Evolutionary conservation across 1,284 basidiomycete genomes (phyloP), one percentile per base, ranked within the genome.

Genomic region (Cutaneotrichosporon sp.): DNA sequence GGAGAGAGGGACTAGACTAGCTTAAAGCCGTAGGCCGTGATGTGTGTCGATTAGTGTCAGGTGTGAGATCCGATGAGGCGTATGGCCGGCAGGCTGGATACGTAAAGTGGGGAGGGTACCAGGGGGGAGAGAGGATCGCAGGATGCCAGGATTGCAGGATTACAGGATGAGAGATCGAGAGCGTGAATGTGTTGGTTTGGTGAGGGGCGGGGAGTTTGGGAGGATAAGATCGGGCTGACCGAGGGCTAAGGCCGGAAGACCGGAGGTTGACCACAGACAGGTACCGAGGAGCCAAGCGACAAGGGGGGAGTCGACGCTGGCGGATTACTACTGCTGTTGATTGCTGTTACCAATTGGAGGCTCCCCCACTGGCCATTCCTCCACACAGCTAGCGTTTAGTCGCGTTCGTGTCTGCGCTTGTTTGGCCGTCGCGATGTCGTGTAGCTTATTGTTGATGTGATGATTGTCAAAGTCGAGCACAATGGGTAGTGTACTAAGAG

Each of bases 301-400:
- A 46, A 46, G 42, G 42, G 26, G 42, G 42, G 42, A n/a, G 42
- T 46, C 42, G 42, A 46, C 42, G 18, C 42, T 46, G 42, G 34
- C 34, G 26, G 26, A 26, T 36, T 9, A 36, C 34, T 36, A 36
- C 34, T 36, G 11, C 11, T 36, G 34, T 9, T 36, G 7, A 5
- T 36, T 13, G 8, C 42, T 46, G 42, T 46, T 8, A 46, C 42
- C n/a, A 46, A 9, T 36, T 13, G 42, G 42, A 46, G 42, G 42
- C 42, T 46, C 42, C 42, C 42, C 42, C 42, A 5, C 7, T 7
- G 42, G 42, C 42, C 42, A 46, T 46, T 46, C 42, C 42, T 46
- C 18, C 42, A n/a, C 14, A n/a, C 42, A 46, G 42, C 18, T 18
- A 2, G 42, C 1, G 4, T 4, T 46, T 6, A 16, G 40, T 13